Conservation (phyloP, 805 yeast genomes). For the Dipodascus albidus region DNA sequence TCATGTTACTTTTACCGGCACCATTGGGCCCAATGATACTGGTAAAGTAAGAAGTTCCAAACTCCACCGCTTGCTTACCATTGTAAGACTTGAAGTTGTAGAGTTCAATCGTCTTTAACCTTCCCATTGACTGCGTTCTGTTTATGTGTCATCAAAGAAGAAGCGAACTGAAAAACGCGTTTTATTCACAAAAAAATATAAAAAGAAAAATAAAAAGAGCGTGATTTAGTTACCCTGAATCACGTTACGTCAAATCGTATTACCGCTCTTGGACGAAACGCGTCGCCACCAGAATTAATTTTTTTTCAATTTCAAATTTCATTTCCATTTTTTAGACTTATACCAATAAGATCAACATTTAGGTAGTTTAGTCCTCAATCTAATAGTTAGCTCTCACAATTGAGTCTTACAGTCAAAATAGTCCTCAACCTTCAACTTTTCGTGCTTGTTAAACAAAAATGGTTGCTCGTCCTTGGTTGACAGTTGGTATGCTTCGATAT, state of each 20-base stretch:
- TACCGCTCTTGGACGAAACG: neutral
- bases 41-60: slow-evolving; percentile 71
- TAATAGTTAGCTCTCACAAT: neutral
- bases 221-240: neutral
- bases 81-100: slow-evolving; percentile 85
- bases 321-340: neutral
- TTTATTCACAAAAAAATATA: neutral
- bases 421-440: too few species aligned
- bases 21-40: slow-evolving; percentile 98
- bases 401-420: too few species aligned
- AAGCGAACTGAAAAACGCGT: neutral
- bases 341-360: too few species aligned
- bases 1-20: slow-evolving; percentile 92
- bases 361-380: too few species aligned
- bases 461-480: neutral
- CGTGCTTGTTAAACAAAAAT: too few species aligned
- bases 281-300: slow-evolving; percentile 1
- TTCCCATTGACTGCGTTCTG: slow-evolving; percentile 50
- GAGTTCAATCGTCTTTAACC: slow-evolving; percentile 66
- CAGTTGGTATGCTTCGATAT: neutral
- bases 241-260: neutral
- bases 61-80: slow-evolving; percentile 65
- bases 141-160: neutral
- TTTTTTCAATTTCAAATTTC: neutral
- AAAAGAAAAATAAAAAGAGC: neutral